These are phyloP conservation scores for Hanseniaspora pseudoguilliermondii DNA, from an alignment of 805 yeast genomes.

Conservation along the genomic window DNA sequence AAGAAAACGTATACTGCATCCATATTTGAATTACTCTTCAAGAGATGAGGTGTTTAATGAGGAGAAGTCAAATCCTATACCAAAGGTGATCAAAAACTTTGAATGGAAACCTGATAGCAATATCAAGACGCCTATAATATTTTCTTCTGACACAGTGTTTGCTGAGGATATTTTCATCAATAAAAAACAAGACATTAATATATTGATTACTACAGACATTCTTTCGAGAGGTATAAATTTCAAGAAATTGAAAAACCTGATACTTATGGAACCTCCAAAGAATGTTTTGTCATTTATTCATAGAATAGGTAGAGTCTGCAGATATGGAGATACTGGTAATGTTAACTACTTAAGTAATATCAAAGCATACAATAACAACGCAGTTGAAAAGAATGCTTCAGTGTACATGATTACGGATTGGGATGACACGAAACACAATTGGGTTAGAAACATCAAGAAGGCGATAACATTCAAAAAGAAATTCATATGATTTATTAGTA, in stretches of 20 bases:
- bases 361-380: background rate
- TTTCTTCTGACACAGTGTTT: background rate
- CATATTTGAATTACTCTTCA: constrained; percentile 53
- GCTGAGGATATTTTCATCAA: background rate
- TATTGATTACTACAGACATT: constrained; percentile 77
- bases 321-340: constrained; percentile 26
- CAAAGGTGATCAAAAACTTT: background rate
- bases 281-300: constrained; percentile 79
- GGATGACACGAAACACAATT: constrained; percentile 40
- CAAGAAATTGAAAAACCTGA: constrained; percentile 63
- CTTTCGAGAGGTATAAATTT: constrained; percentile 86
- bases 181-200: constrained; percentile 36
- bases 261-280: constrained; percentile 74
- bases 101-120: constrained; percentile 27
- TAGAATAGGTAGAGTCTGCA: constrained; percentile 86
- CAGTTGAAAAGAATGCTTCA: constrained; percentile 73
- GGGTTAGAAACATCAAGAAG: constrained; percentile 71
- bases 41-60: constrained; percentile 25
- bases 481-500: background rate
- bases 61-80: background rate
- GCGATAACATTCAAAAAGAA: constrained; percentile 34
- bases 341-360: background rate
- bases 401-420: constrained; percentile 69
- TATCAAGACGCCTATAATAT: constrained; percentile 19
- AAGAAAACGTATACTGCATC: constrained; percentile 43